Base-by-base conservation (phyloP, 768 basidiomycete species). In the Floccularia luteovirens region DNA sequence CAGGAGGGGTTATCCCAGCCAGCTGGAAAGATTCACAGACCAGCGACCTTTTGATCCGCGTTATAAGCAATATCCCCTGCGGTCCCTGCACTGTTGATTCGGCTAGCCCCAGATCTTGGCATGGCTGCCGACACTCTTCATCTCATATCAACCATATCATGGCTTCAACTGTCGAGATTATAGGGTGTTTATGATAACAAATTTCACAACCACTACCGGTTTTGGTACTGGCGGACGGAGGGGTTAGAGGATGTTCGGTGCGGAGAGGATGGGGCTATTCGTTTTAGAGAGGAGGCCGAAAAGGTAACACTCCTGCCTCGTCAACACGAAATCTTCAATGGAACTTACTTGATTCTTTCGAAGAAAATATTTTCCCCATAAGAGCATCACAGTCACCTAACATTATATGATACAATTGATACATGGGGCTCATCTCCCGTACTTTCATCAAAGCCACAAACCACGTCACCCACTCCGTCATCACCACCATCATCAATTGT, bases 21-120 rank as follows among this genome's bases (percentile, higher is more conserved):
- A 30, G 38, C 38, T 30, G 38, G 25, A 25, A 20, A 7, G 25
- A 30, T 4, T 39, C 24, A 28, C 10, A 6, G 34, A 25, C 8
- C 39, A 25, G 30, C 24, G 24, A 12, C 13, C 16, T 51, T 1
- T 48, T 52, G 37, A 49, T 51, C 6, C 52, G 48, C 36, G 50
- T 53, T 19, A 50, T 31, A 14, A 41, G 12, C 8, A n/a, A 13
- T 19, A 25, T 24, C n/a, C 13, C 16, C 17, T 16, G 16, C 33
- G 33, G 17, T 10, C 17, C 8, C 33, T 17, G 8, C 33, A 19
- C 33, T 19, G 33, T 8, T 17, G 27, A 30, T n/a, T n/a, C n/a
- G n/a, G n/a, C n/a, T n/a, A n/a, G n/a, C n/a, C 14, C 27, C 14
- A 10, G 27, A 30, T 14, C 10, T 10, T 30, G 27, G 27, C 27